Base-by-base conservation (phyloP, 257 asterid genomes). In the Apocynum venetum region DNA sequence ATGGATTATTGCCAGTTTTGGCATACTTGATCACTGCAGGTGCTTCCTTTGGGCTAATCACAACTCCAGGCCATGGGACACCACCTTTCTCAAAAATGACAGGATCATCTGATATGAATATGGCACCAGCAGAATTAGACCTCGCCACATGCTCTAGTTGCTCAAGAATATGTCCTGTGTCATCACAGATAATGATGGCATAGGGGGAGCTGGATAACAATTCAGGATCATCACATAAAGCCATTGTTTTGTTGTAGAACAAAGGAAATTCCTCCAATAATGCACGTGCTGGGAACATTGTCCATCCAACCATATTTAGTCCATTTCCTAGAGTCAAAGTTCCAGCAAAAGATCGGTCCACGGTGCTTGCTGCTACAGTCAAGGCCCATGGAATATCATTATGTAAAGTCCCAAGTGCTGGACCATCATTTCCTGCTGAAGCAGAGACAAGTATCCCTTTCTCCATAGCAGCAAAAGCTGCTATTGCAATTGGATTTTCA, bases 271-370 rank as follows among this genome's bases (percentile, higher is more conserved):
- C 73, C 61, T 77, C 78, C 59, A 84, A 74, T 8, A 78, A 1
- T 25, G 89, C 88, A 11, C 83, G 74, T 17, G 79, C 90, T 0
- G 84, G 92, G 70, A 78, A 88, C 78, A 66, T 77, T 0, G 87
- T 81, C 95, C 92, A 88, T 0, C 90, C 92, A 2, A 75, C 70
- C 65, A 80, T n/a, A 38, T 51, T 49, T 14, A 76, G 11, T 69
- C 77, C 80, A 76, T 76, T 80, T 2, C 63, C 80, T 25, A 80
- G 41, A 14, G 68, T 35, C 20, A 80, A 38, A 13, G 60, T 41
- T 66, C 83, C 80, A 4, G 68, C 80, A 61, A 80, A 76, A 4
- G 10, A 36, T 5, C 83, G 38, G 48, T 80, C 83, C 0, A 80
- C 1, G 2, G 57, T 80, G 14, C 83, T 47, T 13, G 83, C 55